A percentile compares a stretch with the other conserved stretches of the same genome.
These are phyloP conservation scores for Spatholobus suberectus DNA, from an alignment of 306 rosid species.

Conservation along the genomic window DNA sequence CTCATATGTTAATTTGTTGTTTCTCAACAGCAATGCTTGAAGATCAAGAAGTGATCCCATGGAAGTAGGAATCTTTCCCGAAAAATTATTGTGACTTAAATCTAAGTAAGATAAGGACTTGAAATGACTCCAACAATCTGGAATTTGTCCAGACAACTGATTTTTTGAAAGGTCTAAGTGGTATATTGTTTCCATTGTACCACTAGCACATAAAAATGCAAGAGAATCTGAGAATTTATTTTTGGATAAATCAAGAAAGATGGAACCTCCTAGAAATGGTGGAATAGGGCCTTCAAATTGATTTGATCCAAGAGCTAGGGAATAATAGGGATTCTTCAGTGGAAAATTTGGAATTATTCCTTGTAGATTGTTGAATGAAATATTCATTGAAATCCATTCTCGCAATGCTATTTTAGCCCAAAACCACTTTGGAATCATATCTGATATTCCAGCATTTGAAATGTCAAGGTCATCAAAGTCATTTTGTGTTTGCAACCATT, in stretches of 20 bases:
- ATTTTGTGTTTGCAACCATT: conserved; percentile 32
- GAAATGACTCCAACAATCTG: conserved; percentile 22
- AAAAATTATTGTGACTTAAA: not conserved
- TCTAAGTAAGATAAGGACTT: not conserved
- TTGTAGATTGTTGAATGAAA: not conserved
- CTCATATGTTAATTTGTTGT: too few relatives aligned
- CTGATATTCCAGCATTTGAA: not conserved
- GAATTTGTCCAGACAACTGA: not conserved
- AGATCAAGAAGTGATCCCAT: too few relatives aligned
- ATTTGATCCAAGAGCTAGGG: not conserved
- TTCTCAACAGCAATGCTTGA: too few relatives aligned
- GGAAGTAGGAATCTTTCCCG: too few relatives aligned
- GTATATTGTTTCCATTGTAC: not conserved
- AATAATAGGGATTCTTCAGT: accelerated
- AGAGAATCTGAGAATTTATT: conserved; percentile 23
- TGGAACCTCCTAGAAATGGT: not conserved
- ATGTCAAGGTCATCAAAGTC: accelerated
- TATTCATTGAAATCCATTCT: not conserved
- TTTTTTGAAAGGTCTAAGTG: not conserved
- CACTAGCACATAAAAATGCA: conserved; percentile 11
- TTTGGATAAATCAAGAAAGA: not conserved
- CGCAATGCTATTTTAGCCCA: not conserved
- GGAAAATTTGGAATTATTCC: conserved; percentile 23
- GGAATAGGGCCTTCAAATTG: conserved; percentile 27
- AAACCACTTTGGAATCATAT: not conserved